A percentile compares a stretch with the other conserved stretches of the same genome.
Evolutionary conservation across 371 early-diverging fungal genomes (phyloP).

Genomic region (Funneliformis caledonium): DNA sequence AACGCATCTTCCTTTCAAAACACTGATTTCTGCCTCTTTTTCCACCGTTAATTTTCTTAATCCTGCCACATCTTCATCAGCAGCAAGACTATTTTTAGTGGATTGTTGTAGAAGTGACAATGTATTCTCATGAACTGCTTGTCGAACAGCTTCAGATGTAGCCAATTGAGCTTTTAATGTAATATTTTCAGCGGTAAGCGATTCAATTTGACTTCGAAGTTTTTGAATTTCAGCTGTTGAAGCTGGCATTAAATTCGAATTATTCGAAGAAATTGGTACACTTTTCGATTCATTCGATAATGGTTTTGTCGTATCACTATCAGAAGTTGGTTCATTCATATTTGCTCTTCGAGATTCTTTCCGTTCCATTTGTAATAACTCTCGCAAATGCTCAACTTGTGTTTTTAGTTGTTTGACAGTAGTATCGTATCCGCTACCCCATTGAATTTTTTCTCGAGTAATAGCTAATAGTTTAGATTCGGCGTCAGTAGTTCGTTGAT

Average conservation of each 20-base stretch:
- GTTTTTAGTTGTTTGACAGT: constrained; percentile 13
- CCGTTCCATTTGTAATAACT: constrained; percentile 35
- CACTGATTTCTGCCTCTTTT: constrained; percentile 24
- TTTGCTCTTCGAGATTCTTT: constrained; percentile 3
- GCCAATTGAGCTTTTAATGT: neutral
- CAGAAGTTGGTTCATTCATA: neutral
- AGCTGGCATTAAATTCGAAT: neutral
- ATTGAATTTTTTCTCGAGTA: constrained; percentile 26
- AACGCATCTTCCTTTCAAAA: constrained; percentile 14
- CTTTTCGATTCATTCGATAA: neutral
- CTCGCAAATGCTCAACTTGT: constrained; percentile 30
- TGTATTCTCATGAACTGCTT: constrained; percentile 22
- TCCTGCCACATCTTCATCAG: neutral
- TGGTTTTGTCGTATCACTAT: neutral
- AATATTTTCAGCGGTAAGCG: constrained; percentile 4
- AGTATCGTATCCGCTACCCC: constrained; percentile 36
- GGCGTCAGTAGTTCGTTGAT: constrained; percentile 27
- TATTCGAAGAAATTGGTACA: neutral
- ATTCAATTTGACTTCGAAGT: constrained; percentile 20
- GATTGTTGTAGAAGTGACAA: constrained; percentile 18
- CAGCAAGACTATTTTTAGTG: neutral
- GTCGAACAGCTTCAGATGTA: neutral
- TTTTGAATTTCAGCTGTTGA: neutral
- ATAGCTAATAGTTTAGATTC: constrained; percentile 29
- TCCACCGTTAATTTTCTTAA: constrained; percentile 5